phyloP scores from a whole-genome alignment of 1,139 yeast species.

The Blastobotrys aristatus region DNA sequence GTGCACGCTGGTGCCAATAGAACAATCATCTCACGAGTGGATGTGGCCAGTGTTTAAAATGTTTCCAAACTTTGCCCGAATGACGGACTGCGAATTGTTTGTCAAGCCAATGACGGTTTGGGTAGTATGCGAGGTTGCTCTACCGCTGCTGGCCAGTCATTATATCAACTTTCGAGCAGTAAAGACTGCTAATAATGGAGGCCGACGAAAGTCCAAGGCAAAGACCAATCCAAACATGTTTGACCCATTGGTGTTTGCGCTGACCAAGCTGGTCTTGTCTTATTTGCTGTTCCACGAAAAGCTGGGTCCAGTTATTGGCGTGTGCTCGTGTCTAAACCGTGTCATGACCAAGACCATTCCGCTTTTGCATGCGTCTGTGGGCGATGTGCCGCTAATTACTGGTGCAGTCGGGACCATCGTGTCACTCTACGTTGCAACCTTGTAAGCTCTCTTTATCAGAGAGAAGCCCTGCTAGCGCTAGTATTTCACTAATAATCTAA shows the following conservation, averaged over 20 bases:
- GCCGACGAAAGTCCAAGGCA: slow-evolving; percentile 1
- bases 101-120: slow-evolving; percentile 34
- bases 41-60: slow-evolving; percentile 13
- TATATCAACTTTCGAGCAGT: slow-evolving; percentile 31
- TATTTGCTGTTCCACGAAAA: slow-evolving; percentile 37
- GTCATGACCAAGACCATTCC: slow-evolving; percentile 15
- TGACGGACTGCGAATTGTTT: slow-evolving; percentile 23
- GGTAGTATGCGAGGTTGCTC: slow-evolving; percentile 27
- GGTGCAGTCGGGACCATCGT: slow-evolving; percentile 31
- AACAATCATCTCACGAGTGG: slow-evolving; percentile 13
- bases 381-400: slow-evolving; percentile 33
- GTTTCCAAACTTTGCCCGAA: slow-evolving; percentile 13
- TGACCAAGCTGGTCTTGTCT: slow-evolving; percentile 45
- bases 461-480: no score
- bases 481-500: not conserved
- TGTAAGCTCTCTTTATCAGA: no score
- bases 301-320: slow-evolving; percentile 6
- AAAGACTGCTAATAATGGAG: not conserved
- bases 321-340: slow-evolving; percentile 15
- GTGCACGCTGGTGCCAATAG: slow-evolving; percentile 11
- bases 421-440: slow-evolving; percentile 35
- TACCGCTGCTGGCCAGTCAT: slow-evolving; percentile 40
- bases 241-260: slow-evolving; percentile 57
- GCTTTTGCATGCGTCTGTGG: slow-evolving; percentile 27
- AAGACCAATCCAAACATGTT: slow-evolving; percentile 20